Conservation (phyloP, 352 stramenopile species). For the Globisporangium yorkense region DNA sequence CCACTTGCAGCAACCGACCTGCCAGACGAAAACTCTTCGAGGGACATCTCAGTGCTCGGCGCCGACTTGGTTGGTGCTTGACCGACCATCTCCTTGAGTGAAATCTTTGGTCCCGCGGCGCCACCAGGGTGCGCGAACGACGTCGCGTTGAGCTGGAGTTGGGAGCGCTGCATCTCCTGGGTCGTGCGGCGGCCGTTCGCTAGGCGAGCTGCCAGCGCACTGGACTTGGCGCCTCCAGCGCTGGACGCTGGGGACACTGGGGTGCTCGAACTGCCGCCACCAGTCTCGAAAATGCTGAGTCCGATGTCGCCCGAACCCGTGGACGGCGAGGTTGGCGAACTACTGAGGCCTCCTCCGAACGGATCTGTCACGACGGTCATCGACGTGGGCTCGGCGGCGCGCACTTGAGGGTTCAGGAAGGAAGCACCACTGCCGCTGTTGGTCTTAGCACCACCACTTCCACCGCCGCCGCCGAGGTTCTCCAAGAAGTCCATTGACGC, state of each 20-base stretch:
- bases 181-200: conserved; percentile 61
- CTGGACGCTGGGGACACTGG: neutral
- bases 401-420: conserved; percentile 18
- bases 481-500: conserved; percentile 65
- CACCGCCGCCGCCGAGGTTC: conserved; percentile 32
- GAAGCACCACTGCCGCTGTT: conserved; percentile 17
- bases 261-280: neutral
- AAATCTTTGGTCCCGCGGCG: conserved; percentile 32
- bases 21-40: conserved; percentile 50
- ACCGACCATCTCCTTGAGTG: conserved; percentile 48
- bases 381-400: conserved; percentile 14
- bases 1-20: conserved; percentile 9
- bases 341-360: conserved; percentile 21
- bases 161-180: conserved; percentile 58
- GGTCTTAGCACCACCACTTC: conserved; percentile 15
- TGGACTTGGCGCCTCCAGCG: conserved; percentile 35
- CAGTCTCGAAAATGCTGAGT: conserved; percentile 16
- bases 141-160: conserved; percentile 49
- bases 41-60: conserved; percentile 12
- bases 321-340: conserved; percentile 4
- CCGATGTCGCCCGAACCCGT: conserved; percentile 2
- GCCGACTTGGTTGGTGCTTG: neutral
- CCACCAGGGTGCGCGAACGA: conserved; percentile 31
- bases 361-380: conserved; percentile 17
- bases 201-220: conserved; percentile 53